Base-by-base conservation (phyloP, 805 yeast genomes). In the Wickerhamiella spandovensis region DNA sequence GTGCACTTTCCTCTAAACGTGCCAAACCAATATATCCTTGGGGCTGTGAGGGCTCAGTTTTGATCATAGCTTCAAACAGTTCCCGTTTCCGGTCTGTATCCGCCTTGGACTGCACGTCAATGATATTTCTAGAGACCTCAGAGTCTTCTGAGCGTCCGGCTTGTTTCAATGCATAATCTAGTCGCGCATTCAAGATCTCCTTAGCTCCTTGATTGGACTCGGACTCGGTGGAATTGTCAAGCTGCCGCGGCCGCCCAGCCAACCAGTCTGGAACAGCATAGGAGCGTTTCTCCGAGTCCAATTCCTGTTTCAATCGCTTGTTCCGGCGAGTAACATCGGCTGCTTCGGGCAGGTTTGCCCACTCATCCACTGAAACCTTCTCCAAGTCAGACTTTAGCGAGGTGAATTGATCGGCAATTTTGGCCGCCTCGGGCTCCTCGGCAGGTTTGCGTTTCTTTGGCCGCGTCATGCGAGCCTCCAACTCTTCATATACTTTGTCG, bases 21-120 rank as follows among this genome's bases (percentile, higher is more conserved):
- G 95, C 94, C 46, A 87, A 77, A 0, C 94, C 86, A 21, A 90
- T 83, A 95, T 95, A 90, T 4, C 83, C 84, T 46, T 76, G 76
- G 0, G 95, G 76, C 51, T 79, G 81, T 42, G 67, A 65, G 0
- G 97, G 95, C 57, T 85, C 82, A 0, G 86, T 68, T 55, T 75
- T 77, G 35, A 94, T 72, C 55, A 84, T 73, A 2, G 87, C 80
- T n/a, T 75, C 68, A 44, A 89, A 70, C 38, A 85, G 61, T 49
- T 83, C 66, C 51, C 73, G 74, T 54, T 79, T 84, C 13, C 51
- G 43, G 32, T 42, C 51, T 55, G 79, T 72, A 17, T 87, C 85
- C n/a, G 73, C 67, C 0, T 86, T 76, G 39, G 82, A 82, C 69
- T 58, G 76, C 72, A 0, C 79, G 57, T 2, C 53, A 54, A 13